These are phyloP conservation scores for Globisporangium paroecandrum DNA, from an alignment of 352 stramenopile species.

Conservation along the genomic window DNA sequence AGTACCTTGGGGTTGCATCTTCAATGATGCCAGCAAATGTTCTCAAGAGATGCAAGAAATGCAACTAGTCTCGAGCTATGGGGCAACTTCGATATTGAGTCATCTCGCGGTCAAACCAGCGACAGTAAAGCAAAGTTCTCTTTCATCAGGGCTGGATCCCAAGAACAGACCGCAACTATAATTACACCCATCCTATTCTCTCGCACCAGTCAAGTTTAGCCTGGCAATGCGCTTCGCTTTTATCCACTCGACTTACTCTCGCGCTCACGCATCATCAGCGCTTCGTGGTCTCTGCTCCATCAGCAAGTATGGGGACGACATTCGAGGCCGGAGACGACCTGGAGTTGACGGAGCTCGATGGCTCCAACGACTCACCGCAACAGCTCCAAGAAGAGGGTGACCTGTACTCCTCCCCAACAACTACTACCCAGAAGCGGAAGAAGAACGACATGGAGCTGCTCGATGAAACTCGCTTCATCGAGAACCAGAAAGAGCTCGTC, in stretches of 20 bases:
- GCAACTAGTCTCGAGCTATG: too few species aligned
- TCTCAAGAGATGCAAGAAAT: too few species aligned
- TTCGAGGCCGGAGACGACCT: constrained; percentile 14
- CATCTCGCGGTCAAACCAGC: too few species aligned
- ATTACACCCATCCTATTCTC: neutral
- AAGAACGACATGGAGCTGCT: constrained; percentile 36
- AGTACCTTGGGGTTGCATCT: too few species aligned
- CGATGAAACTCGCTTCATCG: constrained; percentile 31
- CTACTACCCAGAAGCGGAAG: neutral
- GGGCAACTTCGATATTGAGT: too few species aligned
- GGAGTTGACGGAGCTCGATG: constrained; percentile 32
- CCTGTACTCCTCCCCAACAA: neutral
- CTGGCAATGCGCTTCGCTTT: neutral
- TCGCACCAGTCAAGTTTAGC: neutral
- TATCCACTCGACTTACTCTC: neutral
- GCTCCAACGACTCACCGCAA: constrained; percentile 1
- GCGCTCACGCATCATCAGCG: neutral
- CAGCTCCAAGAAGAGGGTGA: neutral
- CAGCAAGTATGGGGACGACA: constrained; percentile 8
- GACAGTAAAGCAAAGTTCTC: too few species aligned
- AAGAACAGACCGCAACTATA: neutral
- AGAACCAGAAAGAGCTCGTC: constrained; percentile 85
- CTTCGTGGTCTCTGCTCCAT: neutral
- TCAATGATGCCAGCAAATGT: too few species aligned
- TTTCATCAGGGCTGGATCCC: too few species aligned